A percentile compares a stretch with the other conserved stretches of the same genome.
These are phyloP conservation scores for Globisporangium carolinianum DNA, from an alignment of 352 stramenopile species.

Conservation along the genomic window DNA sequence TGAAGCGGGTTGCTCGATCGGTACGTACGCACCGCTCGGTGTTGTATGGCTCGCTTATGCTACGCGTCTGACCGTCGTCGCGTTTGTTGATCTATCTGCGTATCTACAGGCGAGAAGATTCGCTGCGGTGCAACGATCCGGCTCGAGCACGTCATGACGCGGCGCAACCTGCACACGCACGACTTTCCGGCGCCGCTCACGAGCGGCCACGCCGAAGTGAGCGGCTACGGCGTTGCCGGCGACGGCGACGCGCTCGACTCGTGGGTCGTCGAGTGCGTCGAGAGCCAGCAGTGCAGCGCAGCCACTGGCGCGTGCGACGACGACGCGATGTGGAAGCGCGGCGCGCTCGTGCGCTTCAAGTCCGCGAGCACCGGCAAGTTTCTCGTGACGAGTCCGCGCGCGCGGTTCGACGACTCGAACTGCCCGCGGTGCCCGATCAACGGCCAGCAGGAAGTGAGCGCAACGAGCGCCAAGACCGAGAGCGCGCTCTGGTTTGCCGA, in stretches of 20 bases:
- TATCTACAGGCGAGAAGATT: constrained; percentile 38
- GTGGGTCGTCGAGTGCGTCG: constrained; percentile 73
- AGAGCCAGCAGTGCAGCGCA: constrained; percentile 65
- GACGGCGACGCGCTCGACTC: constrained; percentile 65
- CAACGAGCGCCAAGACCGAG: constrained; percentile 33
- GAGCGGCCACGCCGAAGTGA: constrained; percentile 57
- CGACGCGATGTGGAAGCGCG: constrained; percentile 69
- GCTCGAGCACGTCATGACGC: constrained; percentile 68
- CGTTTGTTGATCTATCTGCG: background rate
- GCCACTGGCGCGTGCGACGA: constrained; percentile 54
- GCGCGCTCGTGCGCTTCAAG: constrained; percentile 62
- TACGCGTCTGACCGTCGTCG: too few relatives aligned
- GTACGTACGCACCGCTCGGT: constrained; percentile 2
- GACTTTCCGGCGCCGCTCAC: constrained; percentile 62
- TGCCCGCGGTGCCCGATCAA: constrained; percentile 80
- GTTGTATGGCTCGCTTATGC: too few relatives aligned
- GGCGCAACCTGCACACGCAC: constrained; percentile 78
- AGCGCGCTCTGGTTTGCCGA: constrained; percentile 70
- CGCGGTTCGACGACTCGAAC: constrained; percentile 74
- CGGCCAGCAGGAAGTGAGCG: constrained; percentile 80
- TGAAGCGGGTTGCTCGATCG: constrained; percentile 30
- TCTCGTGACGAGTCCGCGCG: constrained; percentile 36
- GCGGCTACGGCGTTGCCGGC: constrained; percentile 70
- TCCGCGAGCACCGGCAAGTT: constrained; percentile 43
- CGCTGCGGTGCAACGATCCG: constrained; percentile 57